Base-by-base conservation (phyloP, 306 rosid genomes). In the Rubus parviflorus region DNA sequence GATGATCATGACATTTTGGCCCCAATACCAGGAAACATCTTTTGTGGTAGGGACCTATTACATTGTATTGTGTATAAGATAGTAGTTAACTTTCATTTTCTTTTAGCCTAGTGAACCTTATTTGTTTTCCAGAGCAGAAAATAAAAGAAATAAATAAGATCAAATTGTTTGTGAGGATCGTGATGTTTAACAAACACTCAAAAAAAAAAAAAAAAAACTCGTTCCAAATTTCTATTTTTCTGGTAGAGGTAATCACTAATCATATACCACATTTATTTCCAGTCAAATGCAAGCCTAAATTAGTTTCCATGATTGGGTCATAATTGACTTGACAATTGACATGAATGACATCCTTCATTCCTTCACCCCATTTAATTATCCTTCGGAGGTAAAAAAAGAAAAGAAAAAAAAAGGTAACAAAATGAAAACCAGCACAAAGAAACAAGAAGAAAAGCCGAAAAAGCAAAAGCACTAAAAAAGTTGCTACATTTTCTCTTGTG, bases 11-110 rank as follows among this genome's bases (percentile, higher is more conserved):
- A 25, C 17, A 61, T 61, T 13, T 41, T 61, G 19, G 3, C 41
- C 66, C 42, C 66, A 61, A 61, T 25, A 12, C 67, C 67, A 61
- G 67, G 67, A 61, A 61, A 61, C 67, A 61, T 61, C 67, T 61
- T 30, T 30, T 61, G 67, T 61, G 67, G 42, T 35, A 61, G 67
- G 64, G 67, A 30, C 66, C 63, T 57, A 25, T 15, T 56, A 8
- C 61, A 56, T 54, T 48, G 6, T 48, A 17, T 20, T 51, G 20
- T 15, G 20, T 14, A 16, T 16, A 30, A 22, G 5, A n/a, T 10
- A 9, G 63, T 10, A 57, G 22, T 57, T n/a, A 19, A n/a, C n/a
- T n/a, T n/a, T n/a, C n/a, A n/a, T n/a, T n/a, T n/a, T n/a, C n/a
- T n/a, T n/a, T n/a, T n/a, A n/a, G n/a, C n/a, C n/a, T n/a, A n/a